Evolutionary conservation across 2,329 filamentous ascomycete species (phyloP).

Genomic region (Venturia oleaginea): DNA sequence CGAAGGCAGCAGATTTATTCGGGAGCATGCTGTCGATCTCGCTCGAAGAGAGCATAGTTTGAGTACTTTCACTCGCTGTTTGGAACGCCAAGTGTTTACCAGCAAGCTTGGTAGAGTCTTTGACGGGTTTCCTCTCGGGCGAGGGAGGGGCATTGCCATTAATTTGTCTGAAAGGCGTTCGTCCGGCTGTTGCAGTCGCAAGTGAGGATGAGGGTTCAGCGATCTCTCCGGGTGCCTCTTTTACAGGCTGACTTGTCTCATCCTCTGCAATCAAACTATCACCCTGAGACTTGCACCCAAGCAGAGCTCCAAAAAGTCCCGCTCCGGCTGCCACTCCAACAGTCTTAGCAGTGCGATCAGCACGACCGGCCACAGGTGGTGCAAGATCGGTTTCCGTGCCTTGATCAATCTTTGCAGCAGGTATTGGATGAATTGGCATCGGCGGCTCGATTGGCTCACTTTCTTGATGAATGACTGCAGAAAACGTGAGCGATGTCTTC

Average conservation of each 20-base stretch:
- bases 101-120: conserved; percentile 4
- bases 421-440: not conserved
- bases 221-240: not conserved
- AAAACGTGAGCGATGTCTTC: conserved; percentile 16
- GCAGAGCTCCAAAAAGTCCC: conserved; percentile 8
- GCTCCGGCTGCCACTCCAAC: not conserved
- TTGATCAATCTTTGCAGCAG: conserved; percentile 5
- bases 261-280: conserved; percentile 53
- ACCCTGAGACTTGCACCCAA: conserved; percentile 6
- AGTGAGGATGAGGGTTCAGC: not conserved
- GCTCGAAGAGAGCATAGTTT: conserved; percentile 74
- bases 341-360: conserved; percentile 6
- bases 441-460: conserved; percentile 12
- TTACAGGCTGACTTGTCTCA: conserved; percentile 46
- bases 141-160: conserved; percentile 18
- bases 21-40: conserved; percentile 70
- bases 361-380: not conserved
- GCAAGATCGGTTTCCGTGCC: not conserved
- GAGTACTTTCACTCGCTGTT: conserved; percentile 63
- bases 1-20: conserved; percentile 27
- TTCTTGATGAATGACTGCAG: conserved; percentile 13
- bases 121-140: conserved; percentile 4
- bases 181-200: conserved; percentile 7
- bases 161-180: conserved; percentile 22
- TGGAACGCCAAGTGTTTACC: not conserved